Percentiles rank a stretch among this genome's conserved stretches.
These are phyloP conservation scores for Recurvomyces mirabilis DNA, from an alignment of 495 filamentous ascomycete species.

Conservation along the genomic window DNA sequence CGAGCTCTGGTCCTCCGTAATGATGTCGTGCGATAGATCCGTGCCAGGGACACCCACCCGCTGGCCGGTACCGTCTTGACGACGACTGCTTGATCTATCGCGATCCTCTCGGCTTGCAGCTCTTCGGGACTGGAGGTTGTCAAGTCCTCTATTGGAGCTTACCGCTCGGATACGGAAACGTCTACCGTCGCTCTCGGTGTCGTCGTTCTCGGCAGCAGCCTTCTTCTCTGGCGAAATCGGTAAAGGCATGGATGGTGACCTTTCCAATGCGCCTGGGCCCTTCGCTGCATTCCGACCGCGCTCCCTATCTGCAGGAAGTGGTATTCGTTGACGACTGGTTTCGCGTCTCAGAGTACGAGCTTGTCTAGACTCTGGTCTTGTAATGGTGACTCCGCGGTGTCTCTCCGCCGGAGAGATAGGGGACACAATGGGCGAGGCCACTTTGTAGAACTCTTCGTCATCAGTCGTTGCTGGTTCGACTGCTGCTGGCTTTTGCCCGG, in stretches of 20 bases:
- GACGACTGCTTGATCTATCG: slow-evolving; percentile 6
- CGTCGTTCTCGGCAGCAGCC: slow-evolving; percentile 16
- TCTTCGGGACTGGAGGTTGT: slow-evolving; percentile 37
- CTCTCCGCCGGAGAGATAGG: slow-evolving; percentile 33
- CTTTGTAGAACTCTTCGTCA: slow-evolving; percentile 34
- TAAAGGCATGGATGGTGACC: slow-evolving; percentile 73
- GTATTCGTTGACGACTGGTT: not conserved
- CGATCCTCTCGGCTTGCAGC: slow-evolving; percentile 20
- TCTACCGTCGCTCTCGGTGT: slow-evolving; percentile 16
- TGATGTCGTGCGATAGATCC: slow-evolving; percentile 1
- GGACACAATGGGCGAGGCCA: slow-evolving; percentile 32
- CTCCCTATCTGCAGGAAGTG: slow-evolving; percentile 30
- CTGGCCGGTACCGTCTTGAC: not conserved
- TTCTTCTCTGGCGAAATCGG: slow-evolving; percentile 47
- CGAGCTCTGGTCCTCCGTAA: slow-evolving; percentile 2
- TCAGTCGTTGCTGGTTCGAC: slow-evolving; percentile 34
- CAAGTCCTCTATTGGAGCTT: slow-evolving; percentile 48
- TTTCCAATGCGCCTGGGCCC: slow-evolving; percentile 43
- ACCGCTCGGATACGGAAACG: slow-evolving; percentile 36
- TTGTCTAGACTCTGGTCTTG: slow-evolving; percentile 1
- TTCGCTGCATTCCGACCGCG: slow-evolving; percentile 38
- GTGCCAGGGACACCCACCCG: slow-evolving; percentile 33
- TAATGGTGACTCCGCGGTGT: slow-evolving; percentile 14
- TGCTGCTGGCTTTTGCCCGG: slow-evolving; percentile 17
- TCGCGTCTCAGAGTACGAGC: not conserved